phyloP scores from a whole-genome alignment of 805 yeast species.

The Candida multigemmis region DNA sequence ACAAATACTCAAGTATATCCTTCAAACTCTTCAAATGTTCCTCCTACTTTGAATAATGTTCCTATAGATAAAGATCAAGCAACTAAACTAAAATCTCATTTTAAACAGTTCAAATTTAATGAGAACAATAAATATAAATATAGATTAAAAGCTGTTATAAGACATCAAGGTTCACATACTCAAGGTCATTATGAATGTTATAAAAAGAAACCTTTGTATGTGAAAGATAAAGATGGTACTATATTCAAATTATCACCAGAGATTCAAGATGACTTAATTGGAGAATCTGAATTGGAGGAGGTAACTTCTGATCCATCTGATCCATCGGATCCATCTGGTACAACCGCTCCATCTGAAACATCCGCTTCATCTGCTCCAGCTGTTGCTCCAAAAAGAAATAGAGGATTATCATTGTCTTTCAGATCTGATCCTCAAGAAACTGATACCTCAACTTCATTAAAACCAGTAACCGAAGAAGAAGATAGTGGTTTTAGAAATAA shows the following conservation, averaged over 20 bases:
- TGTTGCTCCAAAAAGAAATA: not conserved
- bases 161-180: conserved; percentile 84
- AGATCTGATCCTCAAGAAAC: conserved; percentile 5
- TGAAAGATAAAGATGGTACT: conserved; percentile 32
- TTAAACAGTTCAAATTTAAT: conserved; percentile 27
- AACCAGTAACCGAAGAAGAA: conserved; percentile 10
- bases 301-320: conserved; percentile 2
- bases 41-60: conserved; percentile 24
- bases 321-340: conserved; percentile 4
- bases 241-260: conserved; percentile 34
- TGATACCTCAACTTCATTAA: conserved; percentile 6
- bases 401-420: conserved; percentile 3
- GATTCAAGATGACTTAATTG: conserved; percentile 18
- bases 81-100: conserved; percentile 23
- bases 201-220: conserved; percentile 61
- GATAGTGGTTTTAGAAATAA: conserved; percentile 23
- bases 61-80: conserved; percentile 31
- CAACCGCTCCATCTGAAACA: conserved; percentile 3
- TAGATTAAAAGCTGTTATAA: conserved; percentile 59
- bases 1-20: conserved; percentile 5
- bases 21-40: conserved; percentile 6
- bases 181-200: conserved; percentile 90
- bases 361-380: conserved; percentile 8
- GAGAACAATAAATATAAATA: conserved; percentile 40
- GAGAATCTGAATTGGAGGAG: conserved; percentile 5